A percentile compares a stretch with the other conserved stretches of the same genome.
phyloP scores from a whole-genome alignment of 495 filamentous ascomycete species.

The Aspergillus saccharolyticus region DNA sequence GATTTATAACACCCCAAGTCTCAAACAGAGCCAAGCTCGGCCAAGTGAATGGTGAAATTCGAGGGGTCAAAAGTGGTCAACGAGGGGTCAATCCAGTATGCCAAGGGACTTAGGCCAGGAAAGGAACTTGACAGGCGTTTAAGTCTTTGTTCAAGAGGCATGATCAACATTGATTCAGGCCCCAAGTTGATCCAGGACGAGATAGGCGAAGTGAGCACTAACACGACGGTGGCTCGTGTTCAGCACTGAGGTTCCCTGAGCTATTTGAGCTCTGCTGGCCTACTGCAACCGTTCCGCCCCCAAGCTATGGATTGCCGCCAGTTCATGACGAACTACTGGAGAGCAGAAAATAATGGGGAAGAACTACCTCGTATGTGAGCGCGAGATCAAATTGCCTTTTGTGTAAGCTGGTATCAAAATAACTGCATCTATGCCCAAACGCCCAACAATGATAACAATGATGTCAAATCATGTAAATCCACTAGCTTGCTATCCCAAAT shows the following conservation, averaged over 20 bases:
- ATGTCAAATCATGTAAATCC: slow-evolving; percentile 1
- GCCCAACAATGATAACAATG: slow-evolving; percentile 4
- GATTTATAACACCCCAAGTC: background rate
- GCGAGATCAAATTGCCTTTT: background rate
- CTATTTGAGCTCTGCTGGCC: too few species aligned
- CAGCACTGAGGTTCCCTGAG: background rate
- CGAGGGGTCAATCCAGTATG: background rate
- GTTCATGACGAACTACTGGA: background rate
- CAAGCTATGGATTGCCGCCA: slow-evolving; percentile 1
- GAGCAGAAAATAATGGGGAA: background rate
- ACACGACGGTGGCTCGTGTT: background rate
- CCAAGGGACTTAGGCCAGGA: background rate
- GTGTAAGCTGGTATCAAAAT: slow-evolving; percentile 16
- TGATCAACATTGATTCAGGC: background rate
- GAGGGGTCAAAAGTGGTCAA: background rate
- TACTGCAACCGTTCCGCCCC: background rate
- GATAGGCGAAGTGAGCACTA: slow-evolving; percentile 3
- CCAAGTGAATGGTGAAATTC: slow-evolving; percentile 3
- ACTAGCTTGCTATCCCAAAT: slow-evolving; percentile 6
- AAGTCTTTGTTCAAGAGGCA: background rate
- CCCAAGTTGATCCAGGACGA: background rate
- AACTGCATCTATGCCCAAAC: slow-evolving; percentile 4
- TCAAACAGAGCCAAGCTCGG: slow-evolving; percentile 4
- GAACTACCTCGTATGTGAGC: background rate
- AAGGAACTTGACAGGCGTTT: background rate